phyloP scores from a whole-genome alignment of 2,329 filamentous ascomycete genomes.

The Fusarium tuaranense region DNA sequence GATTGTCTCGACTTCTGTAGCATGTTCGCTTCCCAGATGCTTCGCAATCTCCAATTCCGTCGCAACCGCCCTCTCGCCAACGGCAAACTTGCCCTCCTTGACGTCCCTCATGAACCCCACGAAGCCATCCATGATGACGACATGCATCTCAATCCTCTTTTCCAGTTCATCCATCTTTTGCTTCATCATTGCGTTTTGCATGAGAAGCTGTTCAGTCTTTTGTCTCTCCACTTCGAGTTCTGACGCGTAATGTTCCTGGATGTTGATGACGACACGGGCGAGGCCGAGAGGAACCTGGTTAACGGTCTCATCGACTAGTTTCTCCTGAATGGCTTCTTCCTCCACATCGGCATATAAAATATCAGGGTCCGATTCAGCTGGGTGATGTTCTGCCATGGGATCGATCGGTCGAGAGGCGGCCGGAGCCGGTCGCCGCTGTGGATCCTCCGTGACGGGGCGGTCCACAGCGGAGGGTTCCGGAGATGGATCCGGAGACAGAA shows the following conservation, averaged over 20 bases:
- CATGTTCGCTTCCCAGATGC: slow-evolving; percentile 13
- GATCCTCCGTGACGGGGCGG: slow-evolving; percentile 19
- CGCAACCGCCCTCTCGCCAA: background rate
- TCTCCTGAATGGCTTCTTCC: rapidly evolving
- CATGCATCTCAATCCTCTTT: slow-evolving; percentile 31
- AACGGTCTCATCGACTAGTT: background rate
- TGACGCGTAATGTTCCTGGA: slow-evolving; percentile 37
- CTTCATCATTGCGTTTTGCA: slow-evolving; percentile 10
- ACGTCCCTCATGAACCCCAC: slow-evolving; percentile 35
- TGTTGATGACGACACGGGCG: slow-evolving; percentile 29
- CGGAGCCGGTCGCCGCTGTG: slow-evolving; percentile 19
- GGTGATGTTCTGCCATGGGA: background rate
- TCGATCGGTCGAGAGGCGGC: background rate
- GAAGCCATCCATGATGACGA: slow-evolving; percentile 36
- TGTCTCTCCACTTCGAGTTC: slow-evolving; percentile 30
- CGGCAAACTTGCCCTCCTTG: slow-evolving; percentile 14
- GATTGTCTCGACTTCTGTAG: background rate
- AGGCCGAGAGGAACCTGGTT: slow-evolving; percentile 21
- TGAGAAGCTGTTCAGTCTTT: background rate
- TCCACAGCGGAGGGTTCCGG: slow-evolving; percentile 22
- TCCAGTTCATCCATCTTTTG: slow-evolving; percentile 21
- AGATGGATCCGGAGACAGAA: slow-evolving; percentile 27
- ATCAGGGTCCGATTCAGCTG: background rate
- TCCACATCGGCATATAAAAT: background rate
- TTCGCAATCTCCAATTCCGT: slow-evolving; percentile 25